A percentile compares a stretch with the other conserved stretches of the same genome.
phyloP scores from a whole-genome alignment of 1,284 basidiomycete species.

The Earliella scabrosa region DNA sequence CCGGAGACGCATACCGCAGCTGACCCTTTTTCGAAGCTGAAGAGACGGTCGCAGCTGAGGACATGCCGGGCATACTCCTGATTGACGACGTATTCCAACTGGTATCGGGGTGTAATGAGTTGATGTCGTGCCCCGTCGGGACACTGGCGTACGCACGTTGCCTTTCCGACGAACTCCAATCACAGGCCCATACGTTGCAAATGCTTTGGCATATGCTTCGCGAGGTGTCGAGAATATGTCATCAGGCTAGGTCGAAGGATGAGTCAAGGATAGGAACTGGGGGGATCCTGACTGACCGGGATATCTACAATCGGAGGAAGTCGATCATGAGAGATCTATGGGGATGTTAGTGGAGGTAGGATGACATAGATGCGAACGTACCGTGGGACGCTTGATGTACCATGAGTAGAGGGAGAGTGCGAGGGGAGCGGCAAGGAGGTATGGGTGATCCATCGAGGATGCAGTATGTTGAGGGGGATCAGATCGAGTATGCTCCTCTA shows the following conservation, averaged over 20 bases:
- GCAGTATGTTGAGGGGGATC: neutral
- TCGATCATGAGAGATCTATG: constrained; percentile 21
- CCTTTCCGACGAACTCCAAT: constrained; percentile 41
- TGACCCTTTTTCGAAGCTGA: constrained; percentile 41
- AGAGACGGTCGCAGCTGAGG: constrained; percentile 35
- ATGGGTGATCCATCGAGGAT: constrained; percentile 23
- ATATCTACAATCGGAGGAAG: constrained; percentile 27
- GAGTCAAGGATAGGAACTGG: neutral
- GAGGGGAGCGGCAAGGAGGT: constrained; percentile 18
- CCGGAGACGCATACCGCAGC: constrained; percentile 28
- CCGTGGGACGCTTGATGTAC: constrained; percentile 13
- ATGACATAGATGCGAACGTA: neutral
- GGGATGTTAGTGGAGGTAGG: neutral
- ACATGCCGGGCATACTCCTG: constrained; percentile 32
- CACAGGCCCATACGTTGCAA: constrained; percentile 34
- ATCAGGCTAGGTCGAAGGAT: constrained; percentile 19
- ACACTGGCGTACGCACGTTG: constrained; percentile 22
- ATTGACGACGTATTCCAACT: constrained; percentile 42
- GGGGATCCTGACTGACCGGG: constrained; percentile 3
- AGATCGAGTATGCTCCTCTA: neutral
- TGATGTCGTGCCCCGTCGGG: neutral
- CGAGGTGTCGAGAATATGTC: constrained; percentile 37
- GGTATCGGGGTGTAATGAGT: neutral
- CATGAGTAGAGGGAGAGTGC: constrained; percentile 12
- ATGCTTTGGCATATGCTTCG: constrained; percentile 37